Percentiles rank a stretch among this genome's conserved stretches.
Conservation (phyloP, 345 rosid species). For the Clarkia xantiana region DNA sequence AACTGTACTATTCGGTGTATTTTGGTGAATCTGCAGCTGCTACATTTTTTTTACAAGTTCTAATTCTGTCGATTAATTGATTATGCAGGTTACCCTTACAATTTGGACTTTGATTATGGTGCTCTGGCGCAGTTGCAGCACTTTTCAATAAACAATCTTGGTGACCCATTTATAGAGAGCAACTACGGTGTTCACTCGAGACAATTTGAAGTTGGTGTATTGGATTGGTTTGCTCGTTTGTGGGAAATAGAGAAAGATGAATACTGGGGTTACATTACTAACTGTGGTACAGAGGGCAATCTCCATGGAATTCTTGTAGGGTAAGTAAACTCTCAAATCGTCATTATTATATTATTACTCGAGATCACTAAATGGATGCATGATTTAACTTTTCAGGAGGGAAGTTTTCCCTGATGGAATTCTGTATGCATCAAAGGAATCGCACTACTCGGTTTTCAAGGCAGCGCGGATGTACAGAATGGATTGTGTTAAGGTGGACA, state of each 20-base stretch:
- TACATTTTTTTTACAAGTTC: too few species aligned
- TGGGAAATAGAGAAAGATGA: slow-evolving; percentile 95
- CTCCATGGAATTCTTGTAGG: slow-evolving; percentile 97
- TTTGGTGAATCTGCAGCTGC: neutral
- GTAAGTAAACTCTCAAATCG: slow-evolving; percentile 24
- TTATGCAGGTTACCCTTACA: slow-evolving; percentile 80
- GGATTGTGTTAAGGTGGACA: slow-evolving; percentile 70
- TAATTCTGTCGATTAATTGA: neutral
- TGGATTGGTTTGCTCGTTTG: slow-evolving; percentile 98
- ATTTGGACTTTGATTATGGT: slow-evolving; percentile 92
- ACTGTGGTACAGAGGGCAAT: slow-evolving; percentile 97
- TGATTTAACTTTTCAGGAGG: slow-evolving; percentile 32
- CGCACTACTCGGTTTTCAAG: slow-evolving; percentile 86
- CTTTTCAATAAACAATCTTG: slow-evolving; percentile 90
- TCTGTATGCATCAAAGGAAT: slow-evolving; percentile 71
- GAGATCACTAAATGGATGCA: neutral
- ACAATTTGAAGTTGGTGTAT: slow-evolving; percentile 95
- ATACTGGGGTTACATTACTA: slow-evolving; percentile 98
- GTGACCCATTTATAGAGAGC: slow-evolving; percentile 96
- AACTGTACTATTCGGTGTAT: neutral
- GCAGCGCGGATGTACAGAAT: slow-evolving; percentile 95
- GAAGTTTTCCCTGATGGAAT: slow-evolving; percentile 89
- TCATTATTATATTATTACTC: neutral
- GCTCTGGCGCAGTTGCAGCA: slow-evolving; percentile 89
- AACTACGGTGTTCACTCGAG: slow-evolving; percentile 98